Conservation (phyloP, 495 filamentous ascomycete genomes). For the Saxophila tyrrhenica region DNA sequence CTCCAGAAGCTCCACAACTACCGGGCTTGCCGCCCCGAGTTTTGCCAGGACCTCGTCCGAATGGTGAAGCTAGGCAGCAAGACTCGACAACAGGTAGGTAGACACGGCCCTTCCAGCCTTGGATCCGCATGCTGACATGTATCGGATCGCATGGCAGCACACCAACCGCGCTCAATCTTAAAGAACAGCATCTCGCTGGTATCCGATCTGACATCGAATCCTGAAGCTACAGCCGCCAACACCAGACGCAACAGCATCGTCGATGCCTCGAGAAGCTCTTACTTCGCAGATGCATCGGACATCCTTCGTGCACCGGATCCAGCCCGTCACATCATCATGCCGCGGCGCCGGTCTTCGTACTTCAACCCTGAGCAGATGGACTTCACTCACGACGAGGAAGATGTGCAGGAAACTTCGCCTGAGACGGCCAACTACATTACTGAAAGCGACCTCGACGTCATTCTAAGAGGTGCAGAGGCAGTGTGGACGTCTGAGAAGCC, state of each 20-base stretch:
- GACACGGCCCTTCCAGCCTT: neutral
- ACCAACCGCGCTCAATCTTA: conserved; percentile 11
- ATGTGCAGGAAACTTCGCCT: conserved; percentile 5
- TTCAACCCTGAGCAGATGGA: neutral
- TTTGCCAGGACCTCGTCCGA: neutral
- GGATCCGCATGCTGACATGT: neutral
- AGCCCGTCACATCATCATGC: conserved; percentile 1
- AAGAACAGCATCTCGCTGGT: conserved; percentile 15
- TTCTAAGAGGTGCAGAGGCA: neutral
- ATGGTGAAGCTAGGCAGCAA: neutral
- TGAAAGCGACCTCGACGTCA: neutral
- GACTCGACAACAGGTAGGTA: neutral
- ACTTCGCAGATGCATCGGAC: conserved; percentile 7
- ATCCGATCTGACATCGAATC: neutral
- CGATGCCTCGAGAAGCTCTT: neutral
- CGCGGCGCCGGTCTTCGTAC: conserved; percentile 4
- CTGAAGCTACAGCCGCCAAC: conserved; percentile 5
- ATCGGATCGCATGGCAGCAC: neutral
- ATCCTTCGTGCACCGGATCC: neutral
- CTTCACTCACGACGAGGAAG: neutral
- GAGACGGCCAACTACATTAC: neutral
- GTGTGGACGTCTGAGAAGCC: neutral
- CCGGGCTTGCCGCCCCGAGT: neutral
- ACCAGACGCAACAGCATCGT: conserved; percentile 12
- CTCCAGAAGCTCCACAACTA: neutral